A percentile compares a stretch with the other conserved stretches of the same genome.
These are phyloP conservation scores for Acanthamoeba lenticulata DNA, from an alignment of 208 protist species.

Conservation along the genomic window DNA sequence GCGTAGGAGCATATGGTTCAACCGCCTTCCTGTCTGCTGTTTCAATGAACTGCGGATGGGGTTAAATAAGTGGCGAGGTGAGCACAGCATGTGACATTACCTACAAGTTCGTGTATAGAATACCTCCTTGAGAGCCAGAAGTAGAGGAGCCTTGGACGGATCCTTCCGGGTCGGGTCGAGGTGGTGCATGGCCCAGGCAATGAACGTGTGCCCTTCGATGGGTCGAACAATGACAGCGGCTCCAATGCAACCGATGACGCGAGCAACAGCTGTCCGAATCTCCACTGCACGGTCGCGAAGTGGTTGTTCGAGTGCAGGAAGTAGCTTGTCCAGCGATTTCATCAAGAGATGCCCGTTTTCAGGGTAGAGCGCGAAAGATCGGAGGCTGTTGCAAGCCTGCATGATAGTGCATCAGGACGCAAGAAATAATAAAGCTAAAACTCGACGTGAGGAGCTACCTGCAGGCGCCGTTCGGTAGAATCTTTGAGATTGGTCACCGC, in stretches of 20 bases:
- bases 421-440: too few relatives aligned
- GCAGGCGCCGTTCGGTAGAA: background rate
- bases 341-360: background rate
- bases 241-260: background rate
- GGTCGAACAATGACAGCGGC: background rate
- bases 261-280: background rate
- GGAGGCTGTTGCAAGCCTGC: constrained; percentile 7
- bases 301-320: background rate
- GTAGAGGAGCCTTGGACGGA: background rate
- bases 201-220: background rate
- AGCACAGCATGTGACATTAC: too few relatives aligned
- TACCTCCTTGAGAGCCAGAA: constrained; percentile 8
- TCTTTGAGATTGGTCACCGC: constrained; percentile 9
- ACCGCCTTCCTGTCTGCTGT: constrained; percentile 24
- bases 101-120: background rate
- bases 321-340: constrained; percentile 40
- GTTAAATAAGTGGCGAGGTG: too few relatives aligned
- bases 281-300: background rate
- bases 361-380: background rate
- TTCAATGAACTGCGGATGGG: constrained; percentile 10
- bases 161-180: constrained; percentile 10
- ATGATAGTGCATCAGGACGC: too few relatives aligned
- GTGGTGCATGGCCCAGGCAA: constrained; percentile 20
- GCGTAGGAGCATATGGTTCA: background rate
- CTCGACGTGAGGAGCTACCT: background rate